phyloP scores from a whole-genome alignment of 768 basidiomycete species.

The Cystobasidium tubakii region DNA sequence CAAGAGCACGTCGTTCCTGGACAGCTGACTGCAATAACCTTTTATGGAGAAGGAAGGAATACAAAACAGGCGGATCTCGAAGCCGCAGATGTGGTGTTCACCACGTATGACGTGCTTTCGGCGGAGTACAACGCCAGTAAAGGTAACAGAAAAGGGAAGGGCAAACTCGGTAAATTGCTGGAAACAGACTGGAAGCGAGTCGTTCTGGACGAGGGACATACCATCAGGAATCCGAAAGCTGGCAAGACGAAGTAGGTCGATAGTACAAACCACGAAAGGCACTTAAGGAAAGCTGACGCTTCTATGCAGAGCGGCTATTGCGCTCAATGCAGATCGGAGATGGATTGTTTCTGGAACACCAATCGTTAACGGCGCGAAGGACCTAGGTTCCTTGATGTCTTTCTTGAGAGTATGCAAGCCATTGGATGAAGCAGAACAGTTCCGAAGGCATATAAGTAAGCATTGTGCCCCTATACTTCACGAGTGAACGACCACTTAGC shows the following conservation, averaged over 20 bases:
- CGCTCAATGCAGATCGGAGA: slow-evolving; percentile 34
- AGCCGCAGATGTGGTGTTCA: slow-evolving; percentile 70
- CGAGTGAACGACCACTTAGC: background rate
- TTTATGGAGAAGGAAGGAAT: slow-evolving; percentile 44
- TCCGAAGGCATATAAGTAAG: slow-evolving; percentile 61
- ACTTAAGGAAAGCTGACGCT: slow-evolving; percentile 37
- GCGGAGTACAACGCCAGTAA: slow-evolving; percentile 57
- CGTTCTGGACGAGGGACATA: slow-evolving; percentile 84
- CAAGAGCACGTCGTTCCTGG: slow-evolving; percentile 42
- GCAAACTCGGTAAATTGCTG: slow-evolving; percentile 55
- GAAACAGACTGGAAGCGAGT: slow-evolving; percentile 77
- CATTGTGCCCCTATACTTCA: no score
- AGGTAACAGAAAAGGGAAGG: slow-evolving; percentile 56
- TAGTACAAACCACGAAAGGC: background rate
- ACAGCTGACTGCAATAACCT: slow-evolving; percentile 25
- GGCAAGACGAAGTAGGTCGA: slow-evolving; percentile 74
- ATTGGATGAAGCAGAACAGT: slow-evolving; percentile 74
- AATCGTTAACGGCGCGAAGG: slow-evolving; percentile 53
- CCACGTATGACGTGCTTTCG: slow-evolving; percentile 54
- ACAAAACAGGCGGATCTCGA: slow-evolving; percentile 60
- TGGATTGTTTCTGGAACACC: slow-evolving; percentile 55
- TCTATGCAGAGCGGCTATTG: background rate
- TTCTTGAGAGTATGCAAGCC: slow-evolving; percentile 82
- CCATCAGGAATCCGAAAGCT: slow-evolving; percentile 69
- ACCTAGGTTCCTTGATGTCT: slow-evolving; percentile 75